Base-by-base conservation (phyloP, 2,329 filamentous ascomycete genomes). In the Sarocladiaceae sp. region DNA sequence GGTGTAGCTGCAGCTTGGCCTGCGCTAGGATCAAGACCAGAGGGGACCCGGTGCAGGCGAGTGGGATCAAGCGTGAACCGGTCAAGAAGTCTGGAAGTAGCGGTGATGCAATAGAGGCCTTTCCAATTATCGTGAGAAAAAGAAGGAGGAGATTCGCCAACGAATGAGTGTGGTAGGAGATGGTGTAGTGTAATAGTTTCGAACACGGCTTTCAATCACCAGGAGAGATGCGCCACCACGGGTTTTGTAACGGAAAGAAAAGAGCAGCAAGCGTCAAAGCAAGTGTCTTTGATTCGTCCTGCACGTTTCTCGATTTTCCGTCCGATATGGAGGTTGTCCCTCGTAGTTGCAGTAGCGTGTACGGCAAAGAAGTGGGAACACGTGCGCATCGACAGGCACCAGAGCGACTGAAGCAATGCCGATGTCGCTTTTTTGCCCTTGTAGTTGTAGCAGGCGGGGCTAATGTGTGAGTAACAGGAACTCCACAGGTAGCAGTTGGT, bases 291-390 rank as follows among this genome's bases (percentile, higher is more conserved):
- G 33, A 36, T 36, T 36, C 18, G 33, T 36, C 12, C 33, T 36
- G 33, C 33, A 36, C 6, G 33, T 36, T 36, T 36, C 33, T 36
- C 33, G 33, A 36, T 36, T 17, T 12, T 36, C 33, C 33, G 18
- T 12, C 33, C 7, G 8, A 17, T 31, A 31, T 31, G 15, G 18
- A 36, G n/a, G n/a, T n/a, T n/a, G n/a, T n/a, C n/a, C n/a, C n/a
- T n/a, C n/a, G n/a, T n/a, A n/a, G 31, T 65, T 70, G 28, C 61
- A 73, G 59, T 33, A 33, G 29, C 29, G 29, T 31, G 8, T 7
- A 39, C 17, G 35, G 35, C 35, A 11, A 39, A 39, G 15, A 48
- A 33, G 44, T 48, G 44, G n/a, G 44, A 33, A 48, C 44, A 48
- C 44, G 44, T 48, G 44, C 22, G 44, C 20, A 4, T 12, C 10